These are phyloP conservation scores for Phyllosticta citriasiana DNA, from an alignment of 2,329 filamentous ascomycete species.

Conservation along the genomic window DNA sequence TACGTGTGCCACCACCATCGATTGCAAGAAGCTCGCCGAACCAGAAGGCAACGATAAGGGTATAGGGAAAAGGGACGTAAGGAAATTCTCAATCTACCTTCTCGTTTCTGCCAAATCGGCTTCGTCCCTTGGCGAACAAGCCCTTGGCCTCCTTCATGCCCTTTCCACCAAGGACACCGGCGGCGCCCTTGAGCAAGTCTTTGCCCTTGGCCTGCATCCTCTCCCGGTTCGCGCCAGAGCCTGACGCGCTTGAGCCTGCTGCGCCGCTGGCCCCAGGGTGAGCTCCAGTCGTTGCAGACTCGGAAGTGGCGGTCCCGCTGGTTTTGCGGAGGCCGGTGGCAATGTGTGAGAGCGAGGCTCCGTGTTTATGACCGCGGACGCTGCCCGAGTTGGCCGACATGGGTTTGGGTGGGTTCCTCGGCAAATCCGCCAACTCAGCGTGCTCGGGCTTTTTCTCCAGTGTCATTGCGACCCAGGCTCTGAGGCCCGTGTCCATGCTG, in stretches of 20 bases:
- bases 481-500: constrained; percentile 63
- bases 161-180: constrained; percentile 59
- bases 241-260: constrained; percentile 20
- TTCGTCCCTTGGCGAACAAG: constrained; percentile 81
- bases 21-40: background rate
- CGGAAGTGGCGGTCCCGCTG: constrained; percentile 13
- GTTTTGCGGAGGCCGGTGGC: constrained; percentile 12
- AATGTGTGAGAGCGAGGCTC: constrained; percentile 27
- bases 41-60: constrained; percentile 7
- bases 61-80: constrained; percentile 16
- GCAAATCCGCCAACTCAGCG: constrained; percentile 38
- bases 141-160: constrained; percentile 79
- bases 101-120: constrained; percentile 58
- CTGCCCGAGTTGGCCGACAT: constrained; percentile 11
- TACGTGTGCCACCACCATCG: background rate
- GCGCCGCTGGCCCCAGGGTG: constrained; percentile 15
- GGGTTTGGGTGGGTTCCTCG: constrained; percentile 26
- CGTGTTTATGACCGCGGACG: constrained; percentile 21
- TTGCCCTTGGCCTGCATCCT: constrained; percentile 72
- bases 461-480: constrained; percentile 45
- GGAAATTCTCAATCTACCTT: constrained; percentile 73
- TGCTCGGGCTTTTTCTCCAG: constrained; percentile 44
- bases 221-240: constrained; percentile 17
- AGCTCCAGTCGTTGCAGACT: constrained; percentile 13
- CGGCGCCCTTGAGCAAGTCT: constrained; percentile 76